A percentile compares a stretch with the other conserved stretches of the same genome.
Conservation (phyloP, 768 basidiomycete species). For the Vararia minispora region DNA sequence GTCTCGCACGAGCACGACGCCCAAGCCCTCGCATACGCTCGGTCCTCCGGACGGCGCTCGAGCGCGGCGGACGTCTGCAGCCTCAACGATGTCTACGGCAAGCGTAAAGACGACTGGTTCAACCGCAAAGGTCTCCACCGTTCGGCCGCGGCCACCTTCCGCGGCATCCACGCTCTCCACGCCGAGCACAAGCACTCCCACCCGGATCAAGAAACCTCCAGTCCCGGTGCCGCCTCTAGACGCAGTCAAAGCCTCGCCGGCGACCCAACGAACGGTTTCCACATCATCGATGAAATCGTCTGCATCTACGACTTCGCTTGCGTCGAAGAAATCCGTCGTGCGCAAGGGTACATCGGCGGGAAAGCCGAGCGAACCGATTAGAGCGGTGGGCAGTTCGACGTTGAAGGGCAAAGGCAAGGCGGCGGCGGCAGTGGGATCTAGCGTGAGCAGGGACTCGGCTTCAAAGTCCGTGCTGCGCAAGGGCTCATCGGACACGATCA, state of each 20-base stretch:
- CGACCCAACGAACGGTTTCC: constrained; percentile 5
- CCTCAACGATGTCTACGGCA: constrained; percentile 20
- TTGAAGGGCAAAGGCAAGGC: constrained; percentile 13
- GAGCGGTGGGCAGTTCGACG: background rate
- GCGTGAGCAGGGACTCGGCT: constrained; percentile 19
- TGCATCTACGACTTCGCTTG: constrained; percentile 12
- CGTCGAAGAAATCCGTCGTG: constrained; percentile 11
- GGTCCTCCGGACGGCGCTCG: too few species aligned
- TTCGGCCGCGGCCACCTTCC: constrained; percentile 6
- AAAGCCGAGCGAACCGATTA: background rate
- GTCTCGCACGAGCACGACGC: constrained; percentile 1
- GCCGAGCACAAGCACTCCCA: constrained; percentile 9
- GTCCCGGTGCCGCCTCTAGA: constrained; percentile 8
- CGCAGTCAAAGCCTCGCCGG: constrained; percentile 4
- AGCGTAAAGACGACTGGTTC: constrained; percentile 21
- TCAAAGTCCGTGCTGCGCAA: constrained; percentile 29
- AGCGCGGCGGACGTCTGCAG: constrained; percentile 15
- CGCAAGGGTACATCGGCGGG: constrained; percentile 10
- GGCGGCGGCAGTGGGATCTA: constrained; percentile 13
- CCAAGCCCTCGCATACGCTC: background rate
- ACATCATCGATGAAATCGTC: constrained; percentile 11
- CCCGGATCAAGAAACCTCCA: constrained; percentile 11
- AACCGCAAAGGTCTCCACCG: constrained; percentile 13
- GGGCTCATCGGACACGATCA: constrained; percentile 26
- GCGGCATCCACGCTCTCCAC: constrained; percentile 9